Base-by-base conservation (phyloP, 2,329 filamentous ascomycete genomes). In the Sclerotinia trifoliorum region DNA sequence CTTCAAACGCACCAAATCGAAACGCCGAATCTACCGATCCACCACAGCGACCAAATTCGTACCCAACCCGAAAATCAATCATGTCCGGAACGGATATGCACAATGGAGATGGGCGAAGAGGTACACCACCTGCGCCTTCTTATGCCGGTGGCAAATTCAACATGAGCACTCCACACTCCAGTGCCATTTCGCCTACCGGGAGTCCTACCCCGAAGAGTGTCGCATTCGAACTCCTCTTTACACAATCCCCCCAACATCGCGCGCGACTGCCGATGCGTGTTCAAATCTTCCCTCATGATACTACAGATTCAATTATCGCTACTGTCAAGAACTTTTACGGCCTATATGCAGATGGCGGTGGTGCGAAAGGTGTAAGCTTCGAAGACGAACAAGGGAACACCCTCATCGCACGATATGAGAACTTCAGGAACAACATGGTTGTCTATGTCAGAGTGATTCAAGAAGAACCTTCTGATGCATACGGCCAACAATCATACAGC, bases 271-370 rank as follows among this genome's bases (percentile, higher is more conserved):
- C 91, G n/a, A 89, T 94, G 87, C 85, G 91, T 76, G 91, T 94
- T 66, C 91, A 96, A 77, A 97, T 99, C 74, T 97, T 90, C 77
- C 92, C 92, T 58, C 94, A 98, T 80, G 95, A 99, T 82, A 94
- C 92, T 65, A 98, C 94, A 29, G 94, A 98, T 78, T 97, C 94
- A 48, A 99, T 99, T 81, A 92, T 98, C 72, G 95, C 93, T 19
- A 98, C 95, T 1, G 94, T 98, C 77, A 98, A 97, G 85, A 98
- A 97, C 83, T 98, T 98, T 82, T 98, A 97, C 78, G 95, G 95
- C 70, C 86, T 99, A 73, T 97, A 97, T 79, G 92, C 94, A 73
- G 89, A 87, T 71, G 83, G 84, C 48, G 81, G 81, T 71, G 86
- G 87, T 74, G 88, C 87, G 74, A 90, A 90, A 78, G 94, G 95